A percentile compares a stretch with the other conserved stretches of the same genome.
Evolutionary conservation across 176 grass and related monocot genomes (phyloP).

Genomic region (Echinochloa phyllopogon): DNA sequence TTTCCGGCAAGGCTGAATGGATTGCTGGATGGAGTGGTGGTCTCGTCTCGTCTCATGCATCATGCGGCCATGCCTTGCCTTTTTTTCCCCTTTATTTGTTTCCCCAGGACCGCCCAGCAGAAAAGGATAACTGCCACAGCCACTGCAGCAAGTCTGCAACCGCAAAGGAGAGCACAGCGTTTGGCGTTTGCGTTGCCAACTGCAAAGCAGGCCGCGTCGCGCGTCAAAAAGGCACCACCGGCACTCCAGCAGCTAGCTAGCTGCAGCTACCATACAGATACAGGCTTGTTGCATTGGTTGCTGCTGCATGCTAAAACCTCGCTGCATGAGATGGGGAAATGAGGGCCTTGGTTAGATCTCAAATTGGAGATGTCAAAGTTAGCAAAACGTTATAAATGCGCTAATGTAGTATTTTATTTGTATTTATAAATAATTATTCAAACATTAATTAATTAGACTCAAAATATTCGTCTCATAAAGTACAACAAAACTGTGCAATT

Average conservation of each 20-base stretch:
- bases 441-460: no score
- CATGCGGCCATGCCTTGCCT: background rate
- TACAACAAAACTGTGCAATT: no score
- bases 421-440: no score
- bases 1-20: background rate
- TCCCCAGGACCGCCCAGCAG: constrained; percentile 29
- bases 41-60: background rate
- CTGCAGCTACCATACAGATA: background rate
- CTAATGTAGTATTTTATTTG: no score
- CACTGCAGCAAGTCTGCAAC: background rate
- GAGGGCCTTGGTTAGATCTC: no score
- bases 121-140: constrained; percentile 16
- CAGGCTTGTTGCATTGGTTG: background rate
- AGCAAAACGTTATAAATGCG: no score
- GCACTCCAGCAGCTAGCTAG: background rate
- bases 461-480: no score
- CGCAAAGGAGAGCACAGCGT: background rate
- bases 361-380: no score
- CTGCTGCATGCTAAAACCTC: constrained; percentile 1
- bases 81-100: background rate
- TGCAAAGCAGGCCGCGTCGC: background rate
- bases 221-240: background rate
- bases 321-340: background rate
- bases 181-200: background rate
- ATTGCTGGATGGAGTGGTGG: background rate